These are phyloP conservation scores for Chalciporus chontae DNA, from an alignment of 768 basidiomycete species.

Conservation along the genomic window DNA sequence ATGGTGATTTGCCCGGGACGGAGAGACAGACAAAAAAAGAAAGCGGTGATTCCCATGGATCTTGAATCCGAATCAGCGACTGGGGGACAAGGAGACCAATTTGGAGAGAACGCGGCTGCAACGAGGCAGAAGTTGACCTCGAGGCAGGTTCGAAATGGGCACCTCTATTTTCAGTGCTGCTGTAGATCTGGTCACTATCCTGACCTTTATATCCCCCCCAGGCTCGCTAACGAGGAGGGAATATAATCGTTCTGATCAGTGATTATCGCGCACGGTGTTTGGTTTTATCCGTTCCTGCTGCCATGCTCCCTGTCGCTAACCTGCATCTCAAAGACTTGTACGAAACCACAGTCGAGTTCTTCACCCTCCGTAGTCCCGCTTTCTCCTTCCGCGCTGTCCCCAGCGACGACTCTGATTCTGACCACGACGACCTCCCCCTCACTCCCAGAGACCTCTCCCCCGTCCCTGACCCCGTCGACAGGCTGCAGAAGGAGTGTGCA, in stretches of 20 bases:
- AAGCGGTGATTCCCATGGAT: no score
- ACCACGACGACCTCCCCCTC: slow-evolving; percentile 24
- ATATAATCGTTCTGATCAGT: slow-evolving; percentile 21
- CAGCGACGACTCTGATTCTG: slow-evolving; percentile 28
- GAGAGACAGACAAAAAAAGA: slow-evolving; percentile 2
- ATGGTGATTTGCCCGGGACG: background rate
- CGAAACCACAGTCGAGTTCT: slow-evolving; percentile 58
- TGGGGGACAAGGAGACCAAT: no score
- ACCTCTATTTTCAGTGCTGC: slow-evolving; percentile 6
- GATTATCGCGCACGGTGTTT: slow-evolving; percentile 38
- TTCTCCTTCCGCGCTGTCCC: slow-evolving; percentile 26
- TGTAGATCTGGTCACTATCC: slow-evolving; percentile 1
- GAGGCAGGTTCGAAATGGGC: slow-evolving; percentile 10
- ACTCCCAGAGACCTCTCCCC: slow-evolving; percentile 34
- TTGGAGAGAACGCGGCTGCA: slow-evolving; percentile 12
- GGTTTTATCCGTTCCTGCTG: slow-evolving; percentile 34
- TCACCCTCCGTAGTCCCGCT: slow-evolving; percentile 43
- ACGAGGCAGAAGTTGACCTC: slow-evolving; percentile 14
- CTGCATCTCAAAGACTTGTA: slow-evolving; percentile 46
- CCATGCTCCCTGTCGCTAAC: slow-evolving; percentile 46
- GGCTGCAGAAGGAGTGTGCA: slow-evolving; percentile 38
- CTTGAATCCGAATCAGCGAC: no score
- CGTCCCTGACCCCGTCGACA: slow-evolving; percentile 38
- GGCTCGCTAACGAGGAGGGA: slow-evolving; percentile 5
- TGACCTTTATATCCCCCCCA: slow-evolving; percentile 6